Conservation (phyloP, 768 basidiomycete genomes). For the Leccinellum rugosiceps region DNA sequence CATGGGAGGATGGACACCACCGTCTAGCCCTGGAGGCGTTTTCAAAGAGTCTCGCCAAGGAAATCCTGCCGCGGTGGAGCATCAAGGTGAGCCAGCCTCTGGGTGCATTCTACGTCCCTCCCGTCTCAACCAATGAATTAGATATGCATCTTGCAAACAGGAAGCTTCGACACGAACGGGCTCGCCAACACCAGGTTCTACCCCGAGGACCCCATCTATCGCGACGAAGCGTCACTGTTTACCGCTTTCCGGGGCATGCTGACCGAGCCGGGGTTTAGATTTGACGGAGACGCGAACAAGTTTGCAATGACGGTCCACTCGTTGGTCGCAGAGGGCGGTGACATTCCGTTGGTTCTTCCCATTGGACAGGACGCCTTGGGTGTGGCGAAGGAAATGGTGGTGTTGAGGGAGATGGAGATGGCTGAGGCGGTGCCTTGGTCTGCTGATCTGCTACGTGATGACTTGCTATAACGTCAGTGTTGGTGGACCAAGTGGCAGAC, state of each 20-base stretch:
- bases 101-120: not conserved
- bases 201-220: constrained; percentile 10
- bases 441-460: constrained; percentile 5
- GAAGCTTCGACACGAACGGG: constrained; percentile 7
- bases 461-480: not conserved
- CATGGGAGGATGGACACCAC: not conserved
- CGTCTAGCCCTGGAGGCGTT: constrained; percentile 34
- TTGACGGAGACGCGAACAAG: constrained; percentile 13
- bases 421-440: constrained; percentile 8
- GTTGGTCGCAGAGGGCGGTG: not conserved
- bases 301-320: constrained; percentile 5
- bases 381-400: not conserved
- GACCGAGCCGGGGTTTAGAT: not conserved
- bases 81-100: constrained; percentile 20
- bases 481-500: too few relatives aligned
- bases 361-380: constrained; percentile 14
- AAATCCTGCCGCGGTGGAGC: constrained; percentile 42
- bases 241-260: not conserved
- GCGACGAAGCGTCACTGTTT: not conserved
- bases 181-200: not conserved
- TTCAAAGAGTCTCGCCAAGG: constrained; percentile 31
- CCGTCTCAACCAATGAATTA: not conserved
- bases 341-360: constrained; percentile 12
- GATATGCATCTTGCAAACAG: constrained; percentile 19
- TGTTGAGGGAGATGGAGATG: not conserved